Evolutionary conservation across 2,329 filamentous ascomycete species (phyloP), one percentile per base, ranked within the genome.

Genomic region (Tolypocladium ophioglossoides): DNA sequence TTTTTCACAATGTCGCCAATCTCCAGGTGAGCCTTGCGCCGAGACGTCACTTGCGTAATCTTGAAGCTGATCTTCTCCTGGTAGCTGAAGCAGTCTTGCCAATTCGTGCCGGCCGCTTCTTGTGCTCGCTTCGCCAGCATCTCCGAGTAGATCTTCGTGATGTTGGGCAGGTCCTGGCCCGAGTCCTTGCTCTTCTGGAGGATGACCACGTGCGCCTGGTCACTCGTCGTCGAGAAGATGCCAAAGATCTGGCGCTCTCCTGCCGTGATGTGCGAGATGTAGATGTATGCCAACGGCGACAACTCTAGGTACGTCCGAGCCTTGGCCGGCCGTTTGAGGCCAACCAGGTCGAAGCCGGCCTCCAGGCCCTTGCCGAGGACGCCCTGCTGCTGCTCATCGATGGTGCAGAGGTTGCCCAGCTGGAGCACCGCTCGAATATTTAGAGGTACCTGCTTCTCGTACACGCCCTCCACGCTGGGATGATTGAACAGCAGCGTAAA

Each of bases 161-260:
- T 80, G 58, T 97, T 99, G 0, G 94, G 94, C 61, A 99, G 78
- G 34, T 91, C 89, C 63, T 95, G 87, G 1, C 74, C 78, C 7
- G 83, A 79, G 61, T 96, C 91, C 61, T 85, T 86, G 48, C 80
- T 84, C 64, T 86, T 87, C 66, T 94, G 91, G 39, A 96, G 78
- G n/a, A 96, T 86, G 51, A 97, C 78, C 51, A 99, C 82, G 63
- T 96, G 83, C 0, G 91, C 94, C 62, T 94, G 84, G 14, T 84
- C 79, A 58, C 81, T 86, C 0, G 83, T 82, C 0, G 90, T 92
- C 0, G 92, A 97, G 70, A 99, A 96, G 6, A 99, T 69, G 1
- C 90, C 91, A 68, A 96, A 97, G 52, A 99, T 86, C 64, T 99
- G 91, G 38, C 90, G 82, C 55, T 99, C 92, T 3, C 91, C 91